Conservation (phyloP, 805 yeast species). For the Vanderwaltozyma yarrowii region DNA sequence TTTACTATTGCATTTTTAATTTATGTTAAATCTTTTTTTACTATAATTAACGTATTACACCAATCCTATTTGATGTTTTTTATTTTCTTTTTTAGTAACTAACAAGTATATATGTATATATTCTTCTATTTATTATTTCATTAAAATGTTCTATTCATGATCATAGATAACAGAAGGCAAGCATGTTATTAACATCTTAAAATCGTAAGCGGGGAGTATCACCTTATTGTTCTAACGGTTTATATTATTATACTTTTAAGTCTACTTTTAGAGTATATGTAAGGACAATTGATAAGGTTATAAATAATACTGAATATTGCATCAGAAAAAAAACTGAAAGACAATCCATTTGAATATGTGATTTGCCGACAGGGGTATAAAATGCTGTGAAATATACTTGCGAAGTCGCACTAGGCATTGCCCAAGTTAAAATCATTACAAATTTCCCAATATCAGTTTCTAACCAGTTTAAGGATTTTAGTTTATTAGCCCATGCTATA, state of each 20-base stretch:
- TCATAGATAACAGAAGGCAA: too few relatives aligned
- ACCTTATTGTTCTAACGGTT: too few relatives aligned
- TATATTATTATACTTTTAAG: conserved; percentile 19
- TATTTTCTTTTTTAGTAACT: not conserved
- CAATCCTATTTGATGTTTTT: not conserved
- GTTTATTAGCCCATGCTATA: conserved; percentile 50
- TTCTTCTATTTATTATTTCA: too few relatives aligned
- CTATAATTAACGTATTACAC: conserved; percentile 2
- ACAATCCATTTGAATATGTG: conserved; percentile 61
- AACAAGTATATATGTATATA: not conserved
- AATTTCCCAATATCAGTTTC: conserved; percentile 51
- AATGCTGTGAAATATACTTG: conserved; percentile 84
- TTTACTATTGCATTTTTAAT: conserved; percentile 5
- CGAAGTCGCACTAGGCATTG: conserved; percentile 82
- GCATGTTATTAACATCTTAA: too few relatives aligned
- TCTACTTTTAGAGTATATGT: conserved; percentile 39
- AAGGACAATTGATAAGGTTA: conserved; percentile 63
- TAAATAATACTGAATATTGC: conserved; percentile 52
- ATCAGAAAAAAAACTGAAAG: conserved; percentile 58
- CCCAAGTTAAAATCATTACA: conserved; percentile 62
- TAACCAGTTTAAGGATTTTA: conserved; percentile 55
- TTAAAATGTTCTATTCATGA: too few relatives aligned
- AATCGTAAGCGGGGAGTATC: too few relatives aligned
- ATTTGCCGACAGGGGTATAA: conserved; percentile 57
- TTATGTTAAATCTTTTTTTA: conserved; percentile 4